Evolutionary conservation across 2,329 filamentous ascomycete species (phyloP).

Genomic region (Emericellopsis cladophorae): DNA sequence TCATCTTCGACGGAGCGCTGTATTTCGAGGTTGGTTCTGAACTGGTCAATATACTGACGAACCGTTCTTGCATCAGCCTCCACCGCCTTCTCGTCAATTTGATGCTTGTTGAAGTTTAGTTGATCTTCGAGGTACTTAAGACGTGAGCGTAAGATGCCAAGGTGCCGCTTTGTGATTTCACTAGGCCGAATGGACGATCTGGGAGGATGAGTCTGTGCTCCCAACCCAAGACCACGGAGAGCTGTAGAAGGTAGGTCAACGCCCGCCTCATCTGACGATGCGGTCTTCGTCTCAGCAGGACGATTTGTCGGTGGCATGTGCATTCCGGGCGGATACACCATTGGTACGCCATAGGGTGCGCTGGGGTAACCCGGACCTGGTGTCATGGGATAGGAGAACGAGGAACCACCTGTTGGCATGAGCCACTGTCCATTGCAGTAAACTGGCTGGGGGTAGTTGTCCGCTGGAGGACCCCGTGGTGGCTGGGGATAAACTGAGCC

Average conservation of each 20-base stretch:
- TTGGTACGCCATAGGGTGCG: constrained; percentile 7
- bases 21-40: constrained; percentile 30
- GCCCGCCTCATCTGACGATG: not conserved
- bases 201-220: constrained; percentile 19
- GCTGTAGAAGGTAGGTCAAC: not conserved
- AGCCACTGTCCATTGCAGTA: constrained; percentile 27
- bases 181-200: constrained; percentile 48
- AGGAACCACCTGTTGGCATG: constrained; percentile 8
- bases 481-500: constrained; percentile 11
- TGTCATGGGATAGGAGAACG: constrained; percentile 14
- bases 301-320: not conserved
- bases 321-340: constrained; percentile 10
- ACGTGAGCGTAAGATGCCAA: constrained; percentile 35
- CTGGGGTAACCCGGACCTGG: constrained; percentile 11
- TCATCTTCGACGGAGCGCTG: constrained; percentile 32
- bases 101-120: constrained; percentile 47
- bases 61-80: constrained; percentile 27
- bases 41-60: constrained; percentile 32
- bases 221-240: not conserved
- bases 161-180: constrained; percentile 47
- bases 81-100: constrained; percentile 44
- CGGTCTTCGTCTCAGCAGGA: not conserved
- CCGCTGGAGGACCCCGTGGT: constrained; percentile 15
- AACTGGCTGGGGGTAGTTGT: constrained; percentile 34
- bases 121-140: constrained; percentile 46